phyloP scores from a whole-genome alignment of 176 grass and related monocot species.

The Triticum turgidum region DNA sequence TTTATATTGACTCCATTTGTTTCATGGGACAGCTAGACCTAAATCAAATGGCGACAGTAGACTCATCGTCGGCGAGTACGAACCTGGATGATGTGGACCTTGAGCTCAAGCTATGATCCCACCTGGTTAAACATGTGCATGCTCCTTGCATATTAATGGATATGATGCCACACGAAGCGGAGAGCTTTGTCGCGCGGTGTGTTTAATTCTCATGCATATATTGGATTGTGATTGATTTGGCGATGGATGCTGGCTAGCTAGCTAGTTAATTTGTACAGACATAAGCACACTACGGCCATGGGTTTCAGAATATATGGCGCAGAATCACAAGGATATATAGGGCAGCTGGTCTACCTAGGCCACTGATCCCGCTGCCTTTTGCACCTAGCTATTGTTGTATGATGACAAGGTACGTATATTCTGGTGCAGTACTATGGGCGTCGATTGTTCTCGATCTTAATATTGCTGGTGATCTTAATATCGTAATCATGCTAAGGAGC shows the following conservation, averaged over 20 bases:
- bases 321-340: too few species aligned
- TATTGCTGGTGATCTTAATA: not conserved
- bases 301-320: not conserved
- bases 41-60: constrained; percentile 1
- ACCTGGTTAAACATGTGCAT: not conserved
- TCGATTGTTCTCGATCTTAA: not conserved
- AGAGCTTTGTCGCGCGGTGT: not conserved
- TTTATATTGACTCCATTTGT: not conserved
- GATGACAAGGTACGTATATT: not conserved
- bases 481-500: not conserved
- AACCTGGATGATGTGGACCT: constrained; percentile 46
- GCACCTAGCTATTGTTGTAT: not conserved
- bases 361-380: not conserved
- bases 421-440: not conserved
- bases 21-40: constrained; percentile 20
- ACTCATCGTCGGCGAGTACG: not conserved
- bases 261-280: constrained; percentile 23
- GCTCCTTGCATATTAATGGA: not conserved
- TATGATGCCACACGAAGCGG: not conserved
- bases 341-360: not conserved
- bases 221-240: constrained; percentile 1
- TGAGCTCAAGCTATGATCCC: constrained; percentile 52
- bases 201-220: constrained; percentile 22
- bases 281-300: not conserved
- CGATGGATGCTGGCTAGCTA: constrained; percentile 8